These are phyloP conservation scores for Dioscorea zingiberensis DNA, from an alignment of 106 monocot species.

Conservation along the genomic window DNA sequence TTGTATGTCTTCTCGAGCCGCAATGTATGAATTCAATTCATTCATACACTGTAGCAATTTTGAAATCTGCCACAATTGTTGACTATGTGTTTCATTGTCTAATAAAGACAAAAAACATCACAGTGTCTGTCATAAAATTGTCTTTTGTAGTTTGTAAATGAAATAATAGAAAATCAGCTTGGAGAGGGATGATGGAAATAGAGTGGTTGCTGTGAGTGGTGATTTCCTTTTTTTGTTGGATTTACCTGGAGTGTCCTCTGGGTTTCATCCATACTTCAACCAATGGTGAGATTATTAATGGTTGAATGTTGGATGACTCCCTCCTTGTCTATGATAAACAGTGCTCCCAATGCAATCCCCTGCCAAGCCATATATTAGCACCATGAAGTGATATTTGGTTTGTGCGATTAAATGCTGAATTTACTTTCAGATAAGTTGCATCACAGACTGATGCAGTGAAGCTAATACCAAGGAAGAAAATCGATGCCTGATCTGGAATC, in stretches of 20 bases:
- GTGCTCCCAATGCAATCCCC: constrained; percentile 85
- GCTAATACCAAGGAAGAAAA: not conserved
- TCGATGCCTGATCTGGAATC: constrained; percentile 73
- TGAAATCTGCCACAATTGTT: no score
- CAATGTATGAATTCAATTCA: constrained; percentile 91
- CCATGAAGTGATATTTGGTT: no score
- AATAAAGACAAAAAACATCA: constrained; percentile 82
- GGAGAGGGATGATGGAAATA: no score
- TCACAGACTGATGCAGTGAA: no score
- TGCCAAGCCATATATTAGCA: constrained; percentile 16
- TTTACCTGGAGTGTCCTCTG: constrained; percentile 92
- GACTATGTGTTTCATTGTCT: no score
- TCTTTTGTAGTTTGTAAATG: not conserved
- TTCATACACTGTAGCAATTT: no score
- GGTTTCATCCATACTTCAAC: constrained; percentile 87
- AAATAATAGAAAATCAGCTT: no score
- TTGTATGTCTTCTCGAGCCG: constrained; percentile 79
- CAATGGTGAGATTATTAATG: constrained; percentile 90
- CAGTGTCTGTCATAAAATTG: constrained; percentile 46
- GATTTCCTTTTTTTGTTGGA: not conserved
- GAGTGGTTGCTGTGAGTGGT: no score
- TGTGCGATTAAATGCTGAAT: no score
- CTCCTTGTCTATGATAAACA: constrained; percentile 97
- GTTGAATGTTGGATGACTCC: constrained; percentile 94
- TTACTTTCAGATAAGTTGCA: no score